Conservation (phyloP, 768 basidiomycete species). For the Dioszegia crocea region DNA sequence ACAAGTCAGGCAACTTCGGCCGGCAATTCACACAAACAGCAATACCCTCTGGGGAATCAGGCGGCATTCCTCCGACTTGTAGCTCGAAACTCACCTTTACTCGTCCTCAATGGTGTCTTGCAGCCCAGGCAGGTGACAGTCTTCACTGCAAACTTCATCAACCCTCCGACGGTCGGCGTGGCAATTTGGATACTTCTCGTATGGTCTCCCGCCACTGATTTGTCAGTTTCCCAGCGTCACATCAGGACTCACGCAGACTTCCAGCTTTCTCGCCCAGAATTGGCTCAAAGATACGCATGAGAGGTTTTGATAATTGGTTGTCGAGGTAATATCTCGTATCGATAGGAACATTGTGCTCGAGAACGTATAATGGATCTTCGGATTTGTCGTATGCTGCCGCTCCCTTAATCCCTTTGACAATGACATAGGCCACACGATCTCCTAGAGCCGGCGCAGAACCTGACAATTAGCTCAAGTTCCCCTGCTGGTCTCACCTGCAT, state of each 20-base stretch:
- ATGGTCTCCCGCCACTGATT: conserved; percentile 89
- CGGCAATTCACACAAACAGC: conserved; percentile 94
- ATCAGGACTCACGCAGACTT: conserved; percentile 68
- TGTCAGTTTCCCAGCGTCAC: too few relatives aligned
- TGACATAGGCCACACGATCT: conserved; percentile 98
- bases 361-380: conserved; percentile 92
- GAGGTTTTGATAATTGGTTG: conserved; percentile 92
- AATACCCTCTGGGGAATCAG: conserved; percentile 52
- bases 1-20: conserved; percentile 77
- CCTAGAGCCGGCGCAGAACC: conserved; percentile 96
- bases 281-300: conserved; percentile 97
- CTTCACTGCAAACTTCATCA: conserved; percentile 99
- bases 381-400: conserved; percentile 98
- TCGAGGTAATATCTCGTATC: conserved; percentile 98
- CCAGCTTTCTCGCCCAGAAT: conserved; percentile 88
- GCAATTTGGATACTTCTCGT: conserved; percentile 93
- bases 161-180: conserved; percentile 88
- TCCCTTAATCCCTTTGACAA: conserved; percentile 92
- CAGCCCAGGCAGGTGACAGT: conserved; percentile 92
- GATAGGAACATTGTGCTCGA: conserved; percentile 96
- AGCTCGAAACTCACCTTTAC: conserved; percentile 71
- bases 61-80: background rate
- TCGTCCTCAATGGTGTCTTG: conserved; percentile 75
- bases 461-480: conserved; percentile 32
- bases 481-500: conserved; percentile 63